A percentile compares a stretch with the other conserved stretches of the same genome.
These are phyloP conservation scores for Fusarium tuaranense DNA, from an alignment of 2,329 filamentous ascomycete genomes.

Conservation along the genomic window DNA sequence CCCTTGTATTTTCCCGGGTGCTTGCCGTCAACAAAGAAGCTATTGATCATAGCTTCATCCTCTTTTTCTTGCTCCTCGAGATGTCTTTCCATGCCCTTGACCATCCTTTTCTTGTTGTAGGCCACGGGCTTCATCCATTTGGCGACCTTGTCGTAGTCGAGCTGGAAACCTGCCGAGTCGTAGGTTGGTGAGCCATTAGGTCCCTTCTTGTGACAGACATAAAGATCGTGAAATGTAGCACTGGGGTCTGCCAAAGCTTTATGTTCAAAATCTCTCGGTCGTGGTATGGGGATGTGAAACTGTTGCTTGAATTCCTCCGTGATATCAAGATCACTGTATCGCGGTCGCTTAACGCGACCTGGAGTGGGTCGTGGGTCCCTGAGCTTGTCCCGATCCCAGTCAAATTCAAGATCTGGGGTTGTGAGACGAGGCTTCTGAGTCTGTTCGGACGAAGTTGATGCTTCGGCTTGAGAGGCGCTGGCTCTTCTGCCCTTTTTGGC, in stretches of 20 bases:
- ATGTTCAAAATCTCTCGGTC: background rate
- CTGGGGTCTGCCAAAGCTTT: background rate
- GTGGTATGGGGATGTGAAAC: slow-evolving; percentile 21
- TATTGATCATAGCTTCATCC: background rate
- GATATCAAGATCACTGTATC: background rate
- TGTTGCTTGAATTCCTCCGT: slow-evolving; percentile 20
- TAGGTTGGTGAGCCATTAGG: slow-evolving; percentile 29
- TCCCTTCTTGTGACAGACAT: slow-evolving; percentile 34
- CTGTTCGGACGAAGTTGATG: background rate
- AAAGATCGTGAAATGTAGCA: slow-evolving; percentile 9
- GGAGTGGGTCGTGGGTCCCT: slow-evolving; percentile 28
- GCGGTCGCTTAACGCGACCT: slow-evolving; percentile 21
- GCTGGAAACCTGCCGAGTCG: slow-evolving; percentile 28
- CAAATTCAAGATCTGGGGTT: slow-evolving; percentile 21
- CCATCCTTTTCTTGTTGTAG: slow-evolving; percentile 19
- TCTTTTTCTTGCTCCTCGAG: background rate
- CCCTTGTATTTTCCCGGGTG: background rate
- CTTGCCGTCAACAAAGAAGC: slow-evolving; percentile 24
- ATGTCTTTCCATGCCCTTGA: slow-evolving; percentile 14
- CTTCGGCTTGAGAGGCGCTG: background rate
- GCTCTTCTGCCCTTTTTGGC: background rate
- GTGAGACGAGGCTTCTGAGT: slow-evolving; percentile 9
- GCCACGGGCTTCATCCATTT: slow-evolving; percentile 27
- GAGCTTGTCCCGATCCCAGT: slow-evolving; percentile 26
- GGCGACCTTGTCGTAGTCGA: slow-evolving; percentile 32